Conservation (phyloP, 164 flowering plant species). For the Houttuynia cordata region DNA sequence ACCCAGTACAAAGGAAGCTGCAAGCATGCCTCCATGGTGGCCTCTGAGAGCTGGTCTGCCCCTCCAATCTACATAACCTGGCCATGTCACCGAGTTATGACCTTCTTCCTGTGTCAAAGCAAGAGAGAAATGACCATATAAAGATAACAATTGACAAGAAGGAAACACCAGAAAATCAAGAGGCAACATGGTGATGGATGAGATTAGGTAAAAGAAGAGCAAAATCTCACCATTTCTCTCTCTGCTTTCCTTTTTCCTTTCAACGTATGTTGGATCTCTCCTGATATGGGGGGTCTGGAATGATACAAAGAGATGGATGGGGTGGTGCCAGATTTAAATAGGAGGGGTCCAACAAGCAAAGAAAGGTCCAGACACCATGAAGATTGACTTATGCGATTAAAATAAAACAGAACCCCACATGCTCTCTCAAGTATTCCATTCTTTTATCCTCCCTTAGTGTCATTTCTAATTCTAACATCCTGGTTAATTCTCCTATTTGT, state of each 20-base stretch:
- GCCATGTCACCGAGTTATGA: constrained; percentile 31
- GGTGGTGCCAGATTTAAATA: constrained; percentile 23
- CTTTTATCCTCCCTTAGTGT: neutral
- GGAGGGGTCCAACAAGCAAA: constrained; percentile 11
- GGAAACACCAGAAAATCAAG: neutral
- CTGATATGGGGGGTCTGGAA: constrained; percentile 6
- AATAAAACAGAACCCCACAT: neutral
- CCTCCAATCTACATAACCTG: constrained; percentile 67
- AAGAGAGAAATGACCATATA: neutral
- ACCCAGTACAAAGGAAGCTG: constrained; percentile 71
- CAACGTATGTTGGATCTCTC: constrained; percentile 9
- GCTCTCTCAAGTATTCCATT: neutral
- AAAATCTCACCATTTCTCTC: constrained; percentile 35
- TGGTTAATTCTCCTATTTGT: neutral
- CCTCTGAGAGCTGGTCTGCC: constrained; percentile 49
- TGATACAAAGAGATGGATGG: constrained; percentile 9
- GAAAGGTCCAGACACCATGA: constrained; percentile 14
- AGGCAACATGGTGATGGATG: neutral
- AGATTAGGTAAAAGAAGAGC: neutral
- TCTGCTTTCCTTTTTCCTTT: neutral
- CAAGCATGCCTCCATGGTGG: constrained; percentile 71
- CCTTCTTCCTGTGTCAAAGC: constrained; percentile 27
- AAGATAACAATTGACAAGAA: neutral
- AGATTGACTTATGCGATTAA: constrained; percentile 18
- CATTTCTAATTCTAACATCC: no score